These are phyloP conservation scores for Erythrobasidium hasegawianum DNA, from an alignment of 1,284 basidiomycete species.

Conservation along the genomic window DNA sequence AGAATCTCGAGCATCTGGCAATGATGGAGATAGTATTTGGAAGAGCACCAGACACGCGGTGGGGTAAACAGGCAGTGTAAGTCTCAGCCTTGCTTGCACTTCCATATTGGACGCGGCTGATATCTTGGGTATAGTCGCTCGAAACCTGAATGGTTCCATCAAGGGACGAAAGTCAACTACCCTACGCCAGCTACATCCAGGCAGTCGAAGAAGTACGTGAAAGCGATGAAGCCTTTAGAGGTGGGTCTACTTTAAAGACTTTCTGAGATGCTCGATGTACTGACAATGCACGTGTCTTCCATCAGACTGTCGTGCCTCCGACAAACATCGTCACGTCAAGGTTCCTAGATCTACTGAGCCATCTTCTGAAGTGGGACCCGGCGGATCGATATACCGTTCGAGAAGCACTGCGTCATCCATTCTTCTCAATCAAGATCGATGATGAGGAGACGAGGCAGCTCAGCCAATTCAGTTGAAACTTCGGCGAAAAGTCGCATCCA, in stretches of 20 bases:
- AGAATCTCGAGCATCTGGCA: conserved; percentile 96
- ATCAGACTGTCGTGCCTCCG: conserved; percentile 75
- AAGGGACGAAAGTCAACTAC: conserved; percentile 75
- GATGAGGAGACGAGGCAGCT: conserved; percentile 33
- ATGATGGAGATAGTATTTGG: conserved; percentile 99
- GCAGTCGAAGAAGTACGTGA: conserved; percentile 90
- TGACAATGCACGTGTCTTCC: too few relatives aligned
- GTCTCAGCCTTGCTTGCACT: conserved; percentile 26
- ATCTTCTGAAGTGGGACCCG: conserved; percentile 87
- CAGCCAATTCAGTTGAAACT: not conserved
- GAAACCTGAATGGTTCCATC: conserved; percentile 89
- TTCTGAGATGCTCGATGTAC: not conserved
- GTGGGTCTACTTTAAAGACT: conserved; percentile 53
- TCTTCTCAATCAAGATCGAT: conserved; percentile 55
- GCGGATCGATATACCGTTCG: conserved; percentile 76
- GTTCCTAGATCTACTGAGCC: conserved; percentile 80
- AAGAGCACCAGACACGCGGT: conserved; percentile 76
- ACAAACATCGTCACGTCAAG: conserved; percentile 63
- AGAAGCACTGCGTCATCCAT: conserved; percentile 81
- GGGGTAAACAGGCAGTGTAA: conserved; percentile 55
- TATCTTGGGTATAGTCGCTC: conserved; percentile 47
- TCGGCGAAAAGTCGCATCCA: too few relatives aligned
- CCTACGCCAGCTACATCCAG: conserved; percentile 80
- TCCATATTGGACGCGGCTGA: not conserved
- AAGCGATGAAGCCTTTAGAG: conserved; percentile 71